Evolutionary conservation across 805 yeast species (phyloP), one percentile per base, ranked within the genome.

Genomic region (Cyberlindnera sargentensis): DNA sequence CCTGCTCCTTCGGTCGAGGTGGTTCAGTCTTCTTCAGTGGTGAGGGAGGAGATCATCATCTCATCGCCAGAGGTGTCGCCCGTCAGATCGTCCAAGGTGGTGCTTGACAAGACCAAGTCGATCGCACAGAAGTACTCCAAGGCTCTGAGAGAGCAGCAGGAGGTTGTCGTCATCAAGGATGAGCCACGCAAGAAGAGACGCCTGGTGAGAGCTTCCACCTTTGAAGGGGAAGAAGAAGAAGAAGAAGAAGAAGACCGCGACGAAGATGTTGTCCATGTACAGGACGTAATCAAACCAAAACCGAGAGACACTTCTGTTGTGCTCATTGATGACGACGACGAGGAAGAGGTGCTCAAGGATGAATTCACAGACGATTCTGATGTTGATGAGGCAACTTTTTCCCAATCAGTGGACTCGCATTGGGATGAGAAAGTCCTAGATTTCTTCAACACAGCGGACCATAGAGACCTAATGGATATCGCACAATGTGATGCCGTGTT

Each of bases 361-460:
- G 77, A 71, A 49, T 72, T 58, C 34, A 63, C 62, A 30, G 78
- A 76, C 34, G 79, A 76, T 47, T 61, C 70, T 54, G 78, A 77
- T 20, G 75, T 67, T 32, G 77, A 69, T 11, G 62, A 61, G 10
- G 33, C 52, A 0, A 62, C 61, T 15, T 54, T 55, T 32, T 57
- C 53, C 2, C 65, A 53, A 24, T 51, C 47, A n/a, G 52, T 55
- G 9, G 61, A 58, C 9, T 61, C 58, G 5, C 55, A 65, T 50
- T 80, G 83, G 49, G 90, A 83, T 54, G 70, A 70, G 11, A 80
- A 86, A 46, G 76, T 88, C 26, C 65, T 90, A 38, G 76, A 80
- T 37, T 89, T 93, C 53, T 70, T 91, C 49, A 93, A 93, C 62
- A 75, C 78, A 9, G 91, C 95, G 1, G 76, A 84, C 11, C 70